Evolutionary conservation across 306 rosid species (phyloP), one percentile per base, ranked within the genome.

Genomic region (Vigna mungo): DNA sequence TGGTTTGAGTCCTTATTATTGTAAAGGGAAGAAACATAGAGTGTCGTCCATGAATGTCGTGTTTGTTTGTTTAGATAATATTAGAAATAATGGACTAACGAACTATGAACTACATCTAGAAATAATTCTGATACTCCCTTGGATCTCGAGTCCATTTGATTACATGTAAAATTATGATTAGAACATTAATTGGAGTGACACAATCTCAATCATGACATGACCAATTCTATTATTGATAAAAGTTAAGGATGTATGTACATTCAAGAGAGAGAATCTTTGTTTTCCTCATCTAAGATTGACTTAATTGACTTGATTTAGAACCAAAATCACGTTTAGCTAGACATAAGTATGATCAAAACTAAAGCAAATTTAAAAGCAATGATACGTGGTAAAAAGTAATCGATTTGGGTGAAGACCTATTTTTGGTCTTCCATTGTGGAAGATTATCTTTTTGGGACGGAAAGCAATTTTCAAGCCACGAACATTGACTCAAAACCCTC

Each of bases 121-220:
- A 60, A 32, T 32, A 61, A 61, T 15, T 60, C 46, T 6, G 46
- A 61, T 32, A 10, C 25, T 64, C 16, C 17, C 5, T 17, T n/a
- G 70, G 30, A 64, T 37, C 70, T 37, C 37, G 16, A 37, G 25
- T 36, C 68, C 6, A 62, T 62, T 62, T 36, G 36, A 16, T 62
- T 62, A 32, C 47, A 62, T 32, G 6, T 62, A 63, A 2, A 62
- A 63, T 32, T 34, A 37, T 37, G 48, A 36, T 17, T 23, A 37
- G 16, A 37, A 64, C 30, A 37, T 37, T 64, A 64, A 37, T 37
- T 48, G n/a, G 14, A 37, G 14, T 64, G 70, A 17, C 70, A 64
- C 49, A 17, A 64, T 64, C 70, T 4, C 18, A 64, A 64, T 64
- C 70, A 64, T 64, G 70, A 37, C 16, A 36, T 18, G 70, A 37